phyloP scores from a whole-genome alignment of 768 basidiomycete genomes.

The Coprinellus micaceus region DNA sequence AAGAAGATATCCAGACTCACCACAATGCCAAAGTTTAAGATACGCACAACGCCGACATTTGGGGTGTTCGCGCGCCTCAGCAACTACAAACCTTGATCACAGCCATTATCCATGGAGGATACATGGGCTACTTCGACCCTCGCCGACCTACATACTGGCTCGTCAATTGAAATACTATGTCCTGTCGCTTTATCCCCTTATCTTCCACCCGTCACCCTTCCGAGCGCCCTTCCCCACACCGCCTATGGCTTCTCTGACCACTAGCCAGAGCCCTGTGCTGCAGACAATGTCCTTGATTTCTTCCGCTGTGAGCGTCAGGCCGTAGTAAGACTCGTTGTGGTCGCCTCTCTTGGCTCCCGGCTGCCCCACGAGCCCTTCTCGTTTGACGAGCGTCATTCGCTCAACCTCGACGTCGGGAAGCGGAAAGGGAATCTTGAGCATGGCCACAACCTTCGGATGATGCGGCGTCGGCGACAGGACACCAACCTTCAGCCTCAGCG shows the following conservation, averaged over 20 bases:
- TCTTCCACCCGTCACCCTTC: conserved; percentile 78
- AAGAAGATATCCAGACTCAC: conserved; percentile 21
- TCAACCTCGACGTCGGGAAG: conserved; percentile 80
- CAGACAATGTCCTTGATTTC: conserved; percentile 92
- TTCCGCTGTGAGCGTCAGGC: conserved; percentile 74
- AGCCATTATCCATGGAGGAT: no score
- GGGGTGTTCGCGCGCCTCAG: no score
- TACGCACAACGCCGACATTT: no score
- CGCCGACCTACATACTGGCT: no score
- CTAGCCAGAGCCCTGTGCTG: conserved; percentile 85
- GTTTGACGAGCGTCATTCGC: conserved; percentile 47
- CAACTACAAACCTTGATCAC: no score
- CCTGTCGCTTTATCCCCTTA: conserved; percentile 65
- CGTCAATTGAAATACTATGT: no score
- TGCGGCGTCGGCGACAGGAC: conserved; percentile 90
- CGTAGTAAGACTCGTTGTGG: conserved; percentile 31
- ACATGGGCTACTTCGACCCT: no score
- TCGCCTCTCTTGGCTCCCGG: conserved; percentile 6
- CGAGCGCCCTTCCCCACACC: conserved; percentile 77
- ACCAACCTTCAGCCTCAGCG: conserved; percentile 63
- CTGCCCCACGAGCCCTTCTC: conserved; percentile 23
- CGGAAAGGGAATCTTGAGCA: conserved; percentile 88
- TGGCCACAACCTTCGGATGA: conserved; percentile 90
- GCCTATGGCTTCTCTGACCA: conserved; percentile 89
- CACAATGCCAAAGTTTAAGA: conserved; percentile 53